Evolutionary conservation across 805 yeast species (phyloP), one percentile per base, ranked within the genome.

Genomic region (Sugiyamaella valdiviana): DNA sequence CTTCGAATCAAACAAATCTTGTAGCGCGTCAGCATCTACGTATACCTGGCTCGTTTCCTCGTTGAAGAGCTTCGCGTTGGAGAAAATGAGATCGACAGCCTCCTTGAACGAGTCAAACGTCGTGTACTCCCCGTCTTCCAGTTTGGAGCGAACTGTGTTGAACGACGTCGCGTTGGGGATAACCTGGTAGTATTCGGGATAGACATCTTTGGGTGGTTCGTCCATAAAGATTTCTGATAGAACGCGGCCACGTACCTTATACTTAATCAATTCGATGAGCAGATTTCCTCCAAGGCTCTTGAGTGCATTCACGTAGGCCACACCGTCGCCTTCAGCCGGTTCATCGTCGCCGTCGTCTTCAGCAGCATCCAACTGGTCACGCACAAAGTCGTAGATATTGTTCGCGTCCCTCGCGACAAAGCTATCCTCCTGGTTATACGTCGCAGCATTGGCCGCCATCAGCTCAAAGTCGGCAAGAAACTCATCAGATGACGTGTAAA

Each of bases 111-210:
- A 78, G 35, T 75, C 77, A 49, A 87, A 73, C 36, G 76, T 74
- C 2, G 73, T 70, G 51, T 78, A 77, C 24, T 76, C 72, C 20
- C 79, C 78, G 15, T 64, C 65, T 15, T 76, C 76, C 39, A 89
- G 60, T 43, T 76, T 75, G 17, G 67, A 67, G 51, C 74, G 68
- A 9, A 91, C 77, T 26, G 77, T 72, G 45, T 73, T 74, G 57
- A 91, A 76, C 1, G 95, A 78, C 64, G 87, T 84, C 12, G 96
- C 95, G 46, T 75, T 70, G 54, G 78, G 75, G 39, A 91, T 81
- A 5, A 85, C 69, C 53, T 78, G 75, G 66, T 82, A 82, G 68
- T 90, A 90, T 58, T 85, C 95, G 1, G 96, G 95, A 57, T 84
- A 83, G 50, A 76, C 78, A 12, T 77, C 76, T 26, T 75, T 76